Evolutionary conservation across 2,329 filamentous ascomycete genomes (phyloP).

Genomic region (Colletotrichum sp.): DNA sequence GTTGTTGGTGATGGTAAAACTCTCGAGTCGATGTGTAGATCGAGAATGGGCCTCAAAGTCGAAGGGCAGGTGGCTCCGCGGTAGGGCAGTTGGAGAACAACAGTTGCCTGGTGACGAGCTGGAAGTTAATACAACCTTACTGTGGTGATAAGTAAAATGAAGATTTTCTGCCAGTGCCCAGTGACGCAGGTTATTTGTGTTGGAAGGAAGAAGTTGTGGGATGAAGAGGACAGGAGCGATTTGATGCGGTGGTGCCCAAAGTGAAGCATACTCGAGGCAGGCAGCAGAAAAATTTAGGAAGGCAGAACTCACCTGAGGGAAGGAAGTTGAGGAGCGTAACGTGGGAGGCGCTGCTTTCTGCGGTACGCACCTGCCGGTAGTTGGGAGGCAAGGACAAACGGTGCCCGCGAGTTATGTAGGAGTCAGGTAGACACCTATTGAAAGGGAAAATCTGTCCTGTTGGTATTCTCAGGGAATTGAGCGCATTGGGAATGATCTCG

Average conservation of each 20-base stretch:
- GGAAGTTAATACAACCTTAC: not conserved
- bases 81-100: not conserved
- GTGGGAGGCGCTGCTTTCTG: not conserved
- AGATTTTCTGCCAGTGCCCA: not conserved
- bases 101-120: not conserved
- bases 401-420: not conserved
- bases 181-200: not conserved
- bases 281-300: not conserved
- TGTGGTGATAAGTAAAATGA: not conserved
- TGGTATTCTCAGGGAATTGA: not conserved
- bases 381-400: not conserved
- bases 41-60: not conserved
- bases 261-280: not conserved
- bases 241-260: not conserved
- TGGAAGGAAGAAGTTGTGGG: not conserved
- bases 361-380: not conserved
- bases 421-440: not conserved
- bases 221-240: not conserved
- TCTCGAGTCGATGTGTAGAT: not conserved
- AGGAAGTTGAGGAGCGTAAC: not conserved
- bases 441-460: not conserved
- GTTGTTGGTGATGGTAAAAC: not conserved
- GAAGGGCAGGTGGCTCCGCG: not conserved
- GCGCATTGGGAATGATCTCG: not conserved
- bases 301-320: not conserved